A percentile compares a stretch with the other conserved stretches of the same genome.
Conservation (phyloP, 2,329 filamentous ascomycete genomes). For the Cladophialophora psammophila region DNA sequence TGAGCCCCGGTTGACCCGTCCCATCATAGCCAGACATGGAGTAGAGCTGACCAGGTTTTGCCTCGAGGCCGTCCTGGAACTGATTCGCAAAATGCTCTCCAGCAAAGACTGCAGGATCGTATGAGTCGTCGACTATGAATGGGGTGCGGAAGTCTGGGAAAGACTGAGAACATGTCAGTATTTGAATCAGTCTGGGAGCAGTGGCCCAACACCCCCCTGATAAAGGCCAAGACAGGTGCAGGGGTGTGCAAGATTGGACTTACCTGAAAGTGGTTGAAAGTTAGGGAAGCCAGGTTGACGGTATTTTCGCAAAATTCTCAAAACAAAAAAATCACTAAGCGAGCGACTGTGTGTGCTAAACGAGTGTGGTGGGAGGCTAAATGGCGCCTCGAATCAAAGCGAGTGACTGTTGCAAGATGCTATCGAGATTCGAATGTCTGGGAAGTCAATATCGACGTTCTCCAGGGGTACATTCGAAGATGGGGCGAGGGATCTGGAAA, state of each 20-base stretch:
- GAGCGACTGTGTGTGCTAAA: constrained; percentile 55
- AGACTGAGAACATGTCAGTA: constrained; percentile 37
- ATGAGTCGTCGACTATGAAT: constrained; percentile 56
- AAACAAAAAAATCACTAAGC: constrained; percentile 52
- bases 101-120: constrained; percentile 55
- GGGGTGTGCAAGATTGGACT: constrained; percentile 40
- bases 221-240: constrained; percentile 30
- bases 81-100: constrained; percentile 54
- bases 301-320: constrained; percentile 45
- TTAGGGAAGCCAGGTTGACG: constrained; percentile 60
- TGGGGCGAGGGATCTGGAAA: constrained; percentile 5
- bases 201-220: not conserved
- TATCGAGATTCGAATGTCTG: constrained; percentile 34
- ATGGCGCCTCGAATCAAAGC: constrained; percentile 53
- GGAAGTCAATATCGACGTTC: constrained; percentile 19
- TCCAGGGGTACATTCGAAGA: constrained; percentile 33
- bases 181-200: constrained; percentile 47
- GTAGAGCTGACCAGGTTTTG: constrained; percentile 68
- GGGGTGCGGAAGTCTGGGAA: constrained; percentile 54
- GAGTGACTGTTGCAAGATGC: constrained; percentile 47
- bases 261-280: constrained; percentile 55
- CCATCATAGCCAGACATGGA: constrained; percentile 87
- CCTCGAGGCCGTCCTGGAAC: constrained; percentile 60
- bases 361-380: constrained; percentile 46
- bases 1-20: constrained; percentile 64